phyloP scores from a whole-genome alignment of 2,329 filamentous ascomycete genomes.

The Phialophora expanda region DNA sequence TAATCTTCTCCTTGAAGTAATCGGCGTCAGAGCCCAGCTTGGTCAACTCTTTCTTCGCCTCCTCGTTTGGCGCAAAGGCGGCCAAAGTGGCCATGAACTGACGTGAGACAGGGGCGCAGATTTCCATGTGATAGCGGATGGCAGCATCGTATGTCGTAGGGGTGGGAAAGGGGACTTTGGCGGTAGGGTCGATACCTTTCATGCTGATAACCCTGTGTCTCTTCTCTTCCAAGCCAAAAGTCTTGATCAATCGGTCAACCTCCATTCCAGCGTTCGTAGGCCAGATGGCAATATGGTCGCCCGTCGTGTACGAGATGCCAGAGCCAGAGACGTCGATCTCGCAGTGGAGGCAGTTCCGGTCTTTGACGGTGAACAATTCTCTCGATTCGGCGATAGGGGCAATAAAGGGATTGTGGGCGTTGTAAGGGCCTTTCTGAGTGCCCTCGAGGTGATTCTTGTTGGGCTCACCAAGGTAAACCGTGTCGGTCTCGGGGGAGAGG shows the following conservation, averaged over 20 bases:
- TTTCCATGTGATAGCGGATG: conserved; percentile 94
- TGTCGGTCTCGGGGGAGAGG: conserved; percentile 73
- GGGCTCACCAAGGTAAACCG: conserved; percentile 93
- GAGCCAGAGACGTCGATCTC: conserved; percentile 90
- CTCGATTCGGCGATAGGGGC: conserved; percentile 89
- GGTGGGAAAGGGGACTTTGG: conserved; percentile 96
- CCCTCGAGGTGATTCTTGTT: conserved; percentile 95
- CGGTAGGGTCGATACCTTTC: conserved; percentile 90
- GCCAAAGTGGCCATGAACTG: conserved; percentile 89
- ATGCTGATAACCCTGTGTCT: conserved; percentile 81
- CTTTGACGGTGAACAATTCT: conserved; percentile 87
- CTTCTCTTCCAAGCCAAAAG: conserved; percentile 77
- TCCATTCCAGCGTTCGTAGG: conserved; percentile 92
- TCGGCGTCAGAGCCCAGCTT: conserved; percentile 92
- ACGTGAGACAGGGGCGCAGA: conserved; percentile 91
- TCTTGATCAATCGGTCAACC: conserved; percentile 84
- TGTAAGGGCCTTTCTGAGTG: conserved; percentile 83
- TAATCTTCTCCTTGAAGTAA: conserved; percentile 87
- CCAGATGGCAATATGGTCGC: conserved; percentile 97
- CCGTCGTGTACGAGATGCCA: conserved; percentile 90
- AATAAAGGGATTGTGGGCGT: conserved; percentile 95
- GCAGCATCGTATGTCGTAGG: conserved; percentile 96
- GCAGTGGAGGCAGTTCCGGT: conserved; percentile 94
- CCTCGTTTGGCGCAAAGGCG: conserved; percentile 85
- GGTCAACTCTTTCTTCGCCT: conserved; percentile 82